Conservation (phyloP, 192 early-diverging fungal species). For the Coemansia pectinata region DNA sequence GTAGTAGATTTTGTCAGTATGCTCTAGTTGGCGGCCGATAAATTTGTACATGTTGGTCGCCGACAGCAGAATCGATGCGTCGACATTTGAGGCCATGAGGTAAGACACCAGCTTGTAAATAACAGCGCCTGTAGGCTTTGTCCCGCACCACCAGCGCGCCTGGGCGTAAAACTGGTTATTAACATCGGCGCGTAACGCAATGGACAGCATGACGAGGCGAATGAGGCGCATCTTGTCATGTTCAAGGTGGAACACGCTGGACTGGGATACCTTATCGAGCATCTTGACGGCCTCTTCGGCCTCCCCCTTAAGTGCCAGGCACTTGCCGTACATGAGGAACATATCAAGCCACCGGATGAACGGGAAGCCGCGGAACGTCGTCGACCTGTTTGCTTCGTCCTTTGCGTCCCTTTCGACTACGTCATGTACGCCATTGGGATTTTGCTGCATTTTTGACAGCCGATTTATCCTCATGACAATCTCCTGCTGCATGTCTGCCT, state of each 20-base stretch:
- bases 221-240: conserved; percentile 14
- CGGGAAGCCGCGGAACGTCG: conserved; percentile 47
- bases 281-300: conserved; percentile 23
- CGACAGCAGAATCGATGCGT: conserved; percentile 22
- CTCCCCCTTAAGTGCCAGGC: conserved; percentile 26
- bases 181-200: conserved; percentile 16
- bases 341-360: conserved; percentile 50
- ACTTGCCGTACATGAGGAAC: conserved; percentile 47
- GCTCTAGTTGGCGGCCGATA: conserved; percentile 34
- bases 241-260: conserved; percentile 35
- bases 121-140: conserved; percentile 17
- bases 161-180: conserved; percentile 28
- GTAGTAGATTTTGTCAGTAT: conserved; percentile 33
- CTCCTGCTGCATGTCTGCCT: conserved; percentile 34
- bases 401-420: neutral
- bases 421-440: neutral
- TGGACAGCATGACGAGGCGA: conserved; percentile 18
- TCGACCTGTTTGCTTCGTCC: conserved; percentile 13
- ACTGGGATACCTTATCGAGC: conserved; percentile 35
- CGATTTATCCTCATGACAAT: conserved; percentile 35
- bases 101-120: conserved; percentile 39
- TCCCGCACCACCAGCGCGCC: conserved; percentile 48
- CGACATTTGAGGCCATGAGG: conserved; percentile 22
- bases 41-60: conserved; percentile 49
- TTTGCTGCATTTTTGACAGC: conserved; percentile 24